These are phyloP conservation scores for Rhizophagus sp. DNA, from an alignment of 192 early-diverging fungal species.

Conservation along the genomic window DNA sequence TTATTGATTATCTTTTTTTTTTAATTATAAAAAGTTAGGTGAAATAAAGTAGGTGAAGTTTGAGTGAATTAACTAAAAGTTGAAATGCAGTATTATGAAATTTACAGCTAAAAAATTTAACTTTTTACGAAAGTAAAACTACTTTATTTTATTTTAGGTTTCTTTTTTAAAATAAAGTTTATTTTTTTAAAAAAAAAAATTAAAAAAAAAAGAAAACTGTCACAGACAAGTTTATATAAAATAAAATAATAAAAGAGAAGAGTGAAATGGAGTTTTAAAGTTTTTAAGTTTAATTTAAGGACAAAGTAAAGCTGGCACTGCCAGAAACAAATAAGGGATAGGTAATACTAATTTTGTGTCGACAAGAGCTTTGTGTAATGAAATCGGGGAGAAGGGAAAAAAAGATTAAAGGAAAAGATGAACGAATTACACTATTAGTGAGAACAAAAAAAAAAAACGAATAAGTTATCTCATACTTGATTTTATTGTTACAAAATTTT, in stretches of 20 bases:
- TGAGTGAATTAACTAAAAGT: not conserved
- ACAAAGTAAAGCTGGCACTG: not conserved
- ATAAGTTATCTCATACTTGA: not conserved
- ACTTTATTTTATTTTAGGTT: not conserved
- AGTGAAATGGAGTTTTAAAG: not conserved
- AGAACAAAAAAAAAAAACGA: not conserved
- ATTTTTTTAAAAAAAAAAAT: too few species aligned
- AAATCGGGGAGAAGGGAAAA: not conserved
- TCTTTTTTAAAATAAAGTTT: too few species aligned
- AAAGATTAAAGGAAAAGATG: not conserved
- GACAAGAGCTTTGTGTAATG: not conserved
- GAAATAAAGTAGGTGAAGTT: not conserved
- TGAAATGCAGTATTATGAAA: not conserved
- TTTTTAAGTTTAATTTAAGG: not conserved
- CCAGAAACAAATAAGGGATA: not conserved
- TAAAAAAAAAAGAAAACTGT: not conserved
- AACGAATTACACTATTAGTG: not conserved
- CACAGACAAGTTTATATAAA: not conserved
- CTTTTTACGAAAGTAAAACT: not conserved
- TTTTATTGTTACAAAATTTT: not conserved
- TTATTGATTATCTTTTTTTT: not conserved
- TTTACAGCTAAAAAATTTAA: not conserved
- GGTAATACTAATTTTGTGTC: not conserved
- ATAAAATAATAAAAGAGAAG: not conserved
- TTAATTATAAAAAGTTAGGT: too few species aligned